Evolutionary conservation across 495 filamentous ascomycete genomes (phyloP), one percentile per base, ranked within the genome.

Genomic region (Usnea hakonensis): DNA sequence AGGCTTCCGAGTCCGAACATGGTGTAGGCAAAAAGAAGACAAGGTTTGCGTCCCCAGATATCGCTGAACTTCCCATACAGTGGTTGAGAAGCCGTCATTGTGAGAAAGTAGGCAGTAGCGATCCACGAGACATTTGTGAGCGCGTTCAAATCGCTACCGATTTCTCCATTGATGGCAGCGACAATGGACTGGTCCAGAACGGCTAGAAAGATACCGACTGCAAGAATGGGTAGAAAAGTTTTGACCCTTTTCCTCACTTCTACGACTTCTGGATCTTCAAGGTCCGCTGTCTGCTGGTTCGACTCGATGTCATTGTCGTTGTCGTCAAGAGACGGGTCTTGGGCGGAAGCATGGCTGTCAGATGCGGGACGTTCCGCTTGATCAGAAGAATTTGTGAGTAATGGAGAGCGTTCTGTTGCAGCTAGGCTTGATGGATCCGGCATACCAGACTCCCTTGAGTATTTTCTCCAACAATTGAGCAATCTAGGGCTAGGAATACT

Each of bases 51-150:
- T 28, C 63, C 63, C 21, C 61, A 65, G 40, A 65, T 35, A n/a
- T 65, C 63, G n/a, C 63, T 65, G 40, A 65, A 35, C 43, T 58
- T 65, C 7, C 63, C 63, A 46, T 65, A 65, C 19, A 65, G 54
- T 10, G 63, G 58, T 16, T 65, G 63, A n/a, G 54, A 65, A 33
- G 58, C 59, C 4, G 58, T 61, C 53, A 62, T 61, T n/a, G 63
- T 57, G 19, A 65, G 63, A 19, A 65, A 65, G 19, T 61, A 65
- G 32, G 58, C 63, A 21, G 63, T 65, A 35, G 58, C 63, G 33
- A 65, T 65, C 63, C 63, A 65, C 38, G 58, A 61, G 17, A 58
- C 52, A 44, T 30, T 61, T n/a, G 53, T 48, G n/a, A 65, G 32
- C 13, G 63, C 63, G 33, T 65, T 52, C 41, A 65, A 30, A 26